Conservation (phyloP, 495 filamentous ascomycete genomes). For the Ramalina peruviana region DNA sequence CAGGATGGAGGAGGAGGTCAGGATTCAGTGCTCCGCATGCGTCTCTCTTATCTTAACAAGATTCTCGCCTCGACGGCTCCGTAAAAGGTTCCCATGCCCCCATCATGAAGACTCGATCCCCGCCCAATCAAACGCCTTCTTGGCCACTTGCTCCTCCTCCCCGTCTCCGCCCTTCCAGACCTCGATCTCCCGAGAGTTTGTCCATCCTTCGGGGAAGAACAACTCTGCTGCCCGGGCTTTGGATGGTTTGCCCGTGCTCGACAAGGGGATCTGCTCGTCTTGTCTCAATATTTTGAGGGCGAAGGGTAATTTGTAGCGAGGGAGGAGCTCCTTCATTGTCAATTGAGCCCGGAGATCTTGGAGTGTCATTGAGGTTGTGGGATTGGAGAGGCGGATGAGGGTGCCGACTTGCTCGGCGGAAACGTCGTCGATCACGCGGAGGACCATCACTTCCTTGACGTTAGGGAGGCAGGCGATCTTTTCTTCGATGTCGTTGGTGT, state of each 20-base stretch:
- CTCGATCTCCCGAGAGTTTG: neutral
- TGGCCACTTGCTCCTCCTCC: neutral
- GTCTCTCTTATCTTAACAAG: too few species aligned
- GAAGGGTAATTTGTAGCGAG: neutral
- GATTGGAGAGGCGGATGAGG: neutral
- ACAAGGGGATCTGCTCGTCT: neutral
- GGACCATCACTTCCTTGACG: conserved; percentile 30
- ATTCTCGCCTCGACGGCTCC: too few species aligned
- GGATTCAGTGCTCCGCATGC: too few species aligned
- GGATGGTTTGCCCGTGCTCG: neutral
- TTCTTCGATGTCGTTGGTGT: conserved; percentile 31
- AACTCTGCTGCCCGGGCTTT: neutral
- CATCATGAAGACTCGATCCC: neutral
- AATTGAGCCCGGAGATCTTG: neutral
- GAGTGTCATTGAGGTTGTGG: neutral
- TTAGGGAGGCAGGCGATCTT: conserved; percentile 27
- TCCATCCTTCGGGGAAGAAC: neutral
- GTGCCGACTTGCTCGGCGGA: neutral
- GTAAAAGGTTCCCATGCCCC: too few species aligned
- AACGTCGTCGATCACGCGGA: conserved; percentile 18
- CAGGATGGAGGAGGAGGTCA: too few species aligned
- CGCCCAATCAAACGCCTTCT: neutral
- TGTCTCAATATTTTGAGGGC: neutral
- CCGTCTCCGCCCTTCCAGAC: neutral
- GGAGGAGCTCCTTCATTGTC: neutral